Evolutionary conservation across 257 asterid species (phyloP).

Genomic region (Solanum habrochaites): DNA sequence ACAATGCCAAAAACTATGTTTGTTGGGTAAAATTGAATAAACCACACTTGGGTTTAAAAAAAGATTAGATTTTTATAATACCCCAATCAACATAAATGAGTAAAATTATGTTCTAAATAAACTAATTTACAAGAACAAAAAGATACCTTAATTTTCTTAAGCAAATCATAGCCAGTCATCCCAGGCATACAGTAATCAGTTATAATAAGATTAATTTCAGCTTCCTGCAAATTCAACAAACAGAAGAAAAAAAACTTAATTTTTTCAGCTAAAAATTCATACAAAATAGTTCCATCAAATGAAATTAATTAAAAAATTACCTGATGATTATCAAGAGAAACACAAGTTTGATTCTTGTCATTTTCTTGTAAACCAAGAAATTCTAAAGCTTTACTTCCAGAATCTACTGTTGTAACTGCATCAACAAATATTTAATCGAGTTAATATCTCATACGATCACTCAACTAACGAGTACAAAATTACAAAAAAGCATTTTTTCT

Average conservation of each 20-base stretch:
- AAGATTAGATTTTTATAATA: background rate
- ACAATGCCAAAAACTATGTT: background rate
- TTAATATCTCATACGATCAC: background rate
- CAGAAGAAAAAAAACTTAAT: background rate
- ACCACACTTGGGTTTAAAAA: background rate
- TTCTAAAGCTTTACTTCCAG: slow-evolving; percentile 52
- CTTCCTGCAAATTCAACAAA: slow-evolving; percentile 3
- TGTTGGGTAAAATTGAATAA: background rate
- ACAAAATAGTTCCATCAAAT: background rate
- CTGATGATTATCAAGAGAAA: slow-evolving; percentile 29
- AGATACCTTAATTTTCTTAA: slow-evolving; percentile 14
- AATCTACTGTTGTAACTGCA: slow-evolving; percentile 57
- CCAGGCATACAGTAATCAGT: slow-evolving; percentile 31
- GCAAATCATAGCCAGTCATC: slow-evolving; percentile 29
- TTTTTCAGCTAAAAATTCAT: background rate
- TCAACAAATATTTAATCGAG: background rate
- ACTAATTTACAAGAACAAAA: background rate
- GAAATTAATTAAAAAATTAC: background rate
- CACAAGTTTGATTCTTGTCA: slow-evolving; percentile 17
- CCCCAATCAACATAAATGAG: background rate
- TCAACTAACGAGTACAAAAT: too few relatives aligned
- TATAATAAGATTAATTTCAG: slow-evolving; percentile 13
- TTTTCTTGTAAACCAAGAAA: slow-evolving; percentile 38
- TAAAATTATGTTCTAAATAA: background rate
- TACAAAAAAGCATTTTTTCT: too few relatives aligned